phyloP scores from a whole-genome alignment of 495 filamentous ascomycete genomes.

The Neurospora discreta region DNA sequence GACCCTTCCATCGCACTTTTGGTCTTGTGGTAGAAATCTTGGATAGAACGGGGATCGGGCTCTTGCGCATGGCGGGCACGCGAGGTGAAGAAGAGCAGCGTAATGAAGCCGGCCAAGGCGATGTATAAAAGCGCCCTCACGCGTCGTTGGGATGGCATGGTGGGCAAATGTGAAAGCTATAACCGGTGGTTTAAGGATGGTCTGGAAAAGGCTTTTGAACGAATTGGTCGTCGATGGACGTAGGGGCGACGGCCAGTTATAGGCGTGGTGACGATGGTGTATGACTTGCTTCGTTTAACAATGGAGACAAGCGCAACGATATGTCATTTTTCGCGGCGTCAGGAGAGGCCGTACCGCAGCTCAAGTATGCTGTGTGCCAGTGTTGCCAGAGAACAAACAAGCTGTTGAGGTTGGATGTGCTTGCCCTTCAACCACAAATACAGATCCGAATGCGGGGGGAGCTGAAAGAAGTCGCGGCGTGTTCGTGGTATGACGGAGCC shows the following conservation, averaged over 20 bases:
- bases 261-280: background rate
- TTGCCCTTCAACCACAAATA: background rate
- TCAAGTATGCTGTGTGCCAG: background rate
- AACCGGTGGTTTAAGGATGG: background rate
- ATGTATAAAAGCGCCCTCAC: slow-evolving; percentile 48
- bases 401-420: background rate
- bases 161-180: slow-evolving; percentile 7
- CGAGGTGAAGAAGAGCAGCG: slow-evolving; percentile 52
- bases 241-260: background rate
- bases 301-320: background rate
- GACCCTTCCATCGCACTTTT: slow-evolving; percentile 33
- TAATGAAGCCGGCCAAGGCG: slow-evolving; percentile 44
- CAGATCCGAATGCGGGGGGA: background rate
- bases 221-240: background rate
- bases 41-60: slow-evolving; percentile 25
- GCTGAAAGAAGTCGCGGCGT: background rate
- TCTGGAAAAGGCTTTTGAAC: background rate
- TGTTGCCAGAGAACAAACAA: background rate
- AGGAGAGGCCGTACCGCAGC: background rate
- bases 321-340: background rate
- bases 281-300: background rate
- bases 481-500: background rate
- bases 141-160: slow-evolving; percentile 64
- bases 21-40: slow-evolving; percentile 47
- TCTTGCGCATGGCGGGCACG: slow-evolving; percentile 24